Evolutionary conservation across 768 basidiomycete species (phyloP).

Genomic region (Termitomyces sp.): DNA sequence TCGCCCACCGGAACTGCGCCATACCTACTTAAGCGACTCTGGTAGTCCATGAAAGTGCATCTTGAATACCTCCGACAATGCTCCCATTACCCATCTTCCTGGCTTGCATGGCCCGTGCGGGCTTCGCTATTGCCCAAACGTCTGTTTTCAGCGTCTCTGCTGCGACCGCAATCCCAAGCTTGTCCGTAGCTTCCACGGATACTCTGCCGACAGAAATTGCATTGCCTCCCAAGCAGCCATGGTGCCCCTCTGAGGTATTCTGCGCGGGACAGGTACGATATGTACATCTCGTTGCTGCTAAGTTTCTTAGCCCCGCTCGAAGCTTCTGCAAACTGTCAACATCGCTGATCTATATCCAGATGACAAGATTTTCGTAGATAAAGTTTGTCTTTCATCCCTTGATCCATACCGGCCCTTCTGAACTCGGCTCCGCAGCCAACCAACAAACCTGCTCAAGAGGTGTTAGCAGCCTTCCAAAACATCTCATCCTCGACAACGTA

Average conservation of each 20-base stretch:
- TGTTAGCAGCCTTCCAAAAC: constrained; percentile 66
- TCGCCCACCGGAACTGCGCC: too few species aligned
- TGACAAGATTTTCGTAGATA: constrained; percentile 87
- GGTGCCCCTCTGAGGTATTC: constrained; percentile 77
- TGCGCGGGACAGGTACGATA: constrained; percentile 69
- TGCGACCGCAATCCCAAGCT: constrained; percentile 61
- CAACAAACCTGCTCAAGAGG: constrained; percentile 55
- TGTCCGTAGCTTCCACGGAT: constrained; percentile 49
- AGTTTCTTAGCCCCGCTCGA: not conserved
- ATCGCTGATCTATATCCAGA: constrained; percentile 72
- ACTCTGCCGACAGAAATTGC: constrained; percentile 63
- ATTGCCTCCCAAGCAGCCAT: constrained; percentile 65
- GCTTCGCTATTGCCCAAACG: constrained; percentile 18
- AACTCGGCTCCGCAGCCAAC: constrained; percentile 56
- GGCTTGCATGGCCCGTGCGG: constrained; percentile 13
- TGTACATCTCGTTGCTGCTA: not conserved
- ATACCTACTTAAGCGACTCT: too few species aligned
- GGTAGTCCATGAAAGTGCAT: not conserved
- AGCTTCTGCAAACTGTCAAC: constrained; percentile 83
- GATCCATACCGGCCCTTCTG: not conserved
- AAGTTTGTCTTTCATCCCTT: constrained; percentile 24
- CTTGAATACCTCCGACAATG: constrained; percentile 14
- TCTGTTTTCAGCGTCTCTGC: constrained; percentile 32
- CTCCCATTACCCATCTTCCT: constrained; percentile 18
- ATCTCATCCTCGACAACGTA: constrained; percentile 51